These are phyloP conservation scores for Lasiodiplodia theobromae DNA, from an alignment of 2,329 filamentous ascomycete species.

Conservation along the genomic window DNA sequence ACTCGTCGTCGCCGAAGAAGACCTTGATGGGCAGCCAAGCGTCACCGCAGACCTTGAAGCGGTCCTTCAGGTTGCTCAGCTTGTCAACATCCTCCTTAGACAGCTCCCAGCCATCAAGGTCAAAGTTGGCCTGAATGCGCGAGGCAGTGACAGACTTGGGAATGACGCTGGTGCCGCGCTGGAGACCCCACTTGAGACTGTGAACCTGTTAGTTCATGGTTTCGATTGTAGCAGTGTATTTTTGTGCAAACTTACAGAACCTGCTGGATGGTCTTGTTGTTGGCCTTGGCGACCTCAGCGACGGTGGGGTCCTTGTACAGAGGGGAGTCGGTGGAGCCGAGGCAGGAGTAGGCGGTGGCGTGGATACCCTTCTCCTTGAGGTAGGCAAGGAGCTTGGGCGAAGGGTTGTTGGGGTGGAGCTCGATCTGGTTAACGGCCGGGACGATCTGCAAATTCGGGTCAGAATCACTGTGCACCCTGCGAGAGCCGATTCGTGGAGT, in stretches of 20 bases:
- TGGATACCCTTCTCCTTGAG: slow-evolving; percentile 77
- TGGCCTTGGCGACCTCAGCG: slow-evolving; percentile 65
- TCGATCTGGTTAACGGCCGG: slow-evolving; percentile 83
- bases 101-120: slow-evolving; percentile 75
- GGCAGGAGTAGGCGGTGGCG: slow-evolving; percentile 75
- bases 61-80: slow-evolving; percentile 72
- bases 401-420: slow-evolving; percentile 80
- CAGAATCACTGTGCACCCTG: neutral
- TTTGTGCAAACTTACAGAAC: slow-evolving; percentile 57
- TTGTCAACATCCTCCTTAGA: slow-evolving; percentile 74
- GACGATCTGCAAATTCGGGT: slow-evolving; percentile 48
- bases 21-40: slow-evolving; percentile 77
- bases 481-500: neutral
- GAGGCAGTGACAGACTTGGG: slow-evolving; percentile 80
- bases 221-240: neutral
- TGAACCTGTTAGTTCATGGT: slow-evolving; percentile 3
- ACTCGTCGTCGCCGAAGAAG: slow-evolving; percentile 85
- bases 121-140: slow-evolving; percentile 79
- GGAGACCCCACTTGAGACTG: slow-evolving; percentile 76
- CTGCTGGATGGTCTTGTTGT: slow-evolving; percentile 75
- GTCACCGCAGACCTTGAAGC: slow-evolving; percentile 78
- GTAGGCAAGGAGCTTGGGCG: slow-evolving; percentile 77
- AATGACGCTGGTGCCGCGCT: slow-evolving; percentile 83
- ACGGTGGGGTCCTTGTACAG: slow-evolving; percentile 72
- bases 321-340: slow-evolving; percentile 74